These are phyloP conservation scores for Platanthera zijinensis DNA, from an alignment of 106 monocot genomes.

Conservation along the genomic window DNA sequence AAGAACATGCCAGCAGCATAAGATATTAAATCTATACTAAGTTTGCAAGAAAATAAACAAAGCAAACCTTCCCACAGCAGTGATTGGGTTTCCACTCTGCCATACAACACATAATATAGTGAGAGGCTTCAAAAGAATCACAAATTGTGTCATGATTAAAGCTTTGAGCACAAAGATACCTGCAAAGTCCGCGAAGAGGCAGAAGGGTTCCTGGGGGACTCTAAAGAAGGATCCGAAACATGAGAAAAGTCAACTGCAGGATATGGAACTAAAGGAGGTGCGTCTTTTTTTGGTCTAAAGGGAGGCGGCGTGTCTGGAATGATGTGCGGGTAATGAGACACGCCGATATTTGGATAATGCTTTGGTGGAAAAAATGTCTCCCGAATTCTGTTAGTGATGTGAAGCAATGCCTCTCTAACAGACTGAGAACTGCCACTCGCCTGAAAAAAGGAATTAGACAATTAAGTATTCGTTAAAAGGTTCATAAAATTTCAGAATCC, in stretches of 20 bases:
- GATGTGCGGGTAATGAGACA: slow-evolving; percentile 16
- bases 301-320: slow-evolving; percentile 16
- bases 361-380: slow-evolving; percentile 46
- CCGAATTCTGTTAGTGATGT: slow-evolving; percentile 64
- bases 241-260: slow-evolving; percentile 19
- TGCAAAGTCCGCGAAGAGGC: slow-evolving; percentile 26
- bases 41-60: neutral
- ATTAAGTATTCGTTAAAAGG: neutral
- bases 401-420: slow-evolving; percentile 75
- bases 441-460: slow-evolving; percentile 24
- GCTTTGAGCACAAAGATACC: neutral
- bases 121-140: slow-evolving; percentile 2
- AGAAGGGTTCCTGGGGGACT: slow-evolving; percentile 21
- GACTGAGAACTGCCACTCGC: slow-evolving; percentile 54
- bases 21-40: neutral
- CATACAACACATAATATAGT: neutral
- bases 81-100: neutral
- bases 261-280: slow-evolving; percentile 13
- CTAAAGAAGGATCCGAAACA: slow-evolving; percentile 28
- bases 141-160: neutral
- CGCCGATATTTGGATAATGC: slow-evolving; percentile 21
- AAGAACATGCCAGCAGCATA: slow-evolving; percentile 1
- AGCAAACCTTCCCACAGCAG: slow-evolving; percentile 35
- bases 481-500: neutral
- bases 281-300: slow-evolving; percentile 42